phyloP scores from a whole-genome alignment of 176 grass and related monocot species.

The Triticum dicoccoides region DNA sequence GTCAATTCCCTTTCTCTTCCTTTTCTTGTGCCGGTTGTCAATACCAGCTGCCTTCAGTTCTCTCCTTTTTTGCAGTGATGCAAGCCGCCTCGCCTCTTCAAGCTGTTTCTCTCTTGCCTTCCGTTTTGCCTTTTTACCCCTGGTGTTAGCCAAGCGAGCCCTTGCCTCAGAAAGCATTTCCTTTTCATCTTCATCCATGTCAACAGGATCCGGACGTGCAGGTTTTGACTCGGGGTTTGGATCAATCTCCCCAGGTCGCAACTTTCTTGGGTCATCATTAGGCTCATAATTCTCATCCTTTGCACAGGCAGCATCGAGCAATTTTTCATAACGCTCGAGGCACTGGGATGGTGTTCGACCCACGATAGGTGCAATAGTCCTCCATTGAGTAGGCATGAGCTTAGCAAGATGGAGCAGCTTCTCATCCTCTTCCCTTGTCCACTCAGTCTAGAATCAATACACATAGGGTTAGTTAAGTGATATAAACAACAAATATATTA shows the following conservation, averaged over 20 bases:
- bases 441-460: constrained; percentile 71
- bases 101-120: constrained; percentile 97
- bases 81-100: constrained; percentile 91
- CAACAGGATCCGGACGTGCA: constrained; percentile 88
- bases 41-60: constrained; percentile 94
- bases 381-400: constrained; percentile 98
- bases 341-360: constrained; percentile 90
- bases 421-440: constrained; percentile 98
- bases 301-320: constrained; percentile 88
- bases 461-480: constrained; percentile 23
- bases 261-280: constrained; percentile 85
- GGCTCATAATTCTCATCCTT: constrained; percentile 89
- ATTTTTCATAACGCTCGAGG: constrained; percentile 88
- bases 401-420: constrained; percentile 96
- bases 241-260: constrained; percentile 90
- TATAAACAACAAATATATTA: background rate
- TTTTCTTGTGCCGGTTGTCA: constrained; percentile 63
- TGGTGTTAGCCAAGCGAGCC: constrained; percentile 86
- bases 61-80: constrained; percentile 88
- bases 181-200: constrained; percentile 98
- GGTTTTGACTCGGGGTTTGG: constrained; percentile 96
- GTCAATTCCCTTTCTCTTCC: constrained; percentile 90
- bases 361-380: constrained; percentile 95
- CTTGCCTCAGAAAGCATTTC: constrained; percentile 98
- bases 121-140: constrained; percentile 95